These are phyloP conservation scores for Nemania sp. DNA, from an alignment of 2,329 filamentous ascomycete genomes.

Conservation along the genomic window DNA sequence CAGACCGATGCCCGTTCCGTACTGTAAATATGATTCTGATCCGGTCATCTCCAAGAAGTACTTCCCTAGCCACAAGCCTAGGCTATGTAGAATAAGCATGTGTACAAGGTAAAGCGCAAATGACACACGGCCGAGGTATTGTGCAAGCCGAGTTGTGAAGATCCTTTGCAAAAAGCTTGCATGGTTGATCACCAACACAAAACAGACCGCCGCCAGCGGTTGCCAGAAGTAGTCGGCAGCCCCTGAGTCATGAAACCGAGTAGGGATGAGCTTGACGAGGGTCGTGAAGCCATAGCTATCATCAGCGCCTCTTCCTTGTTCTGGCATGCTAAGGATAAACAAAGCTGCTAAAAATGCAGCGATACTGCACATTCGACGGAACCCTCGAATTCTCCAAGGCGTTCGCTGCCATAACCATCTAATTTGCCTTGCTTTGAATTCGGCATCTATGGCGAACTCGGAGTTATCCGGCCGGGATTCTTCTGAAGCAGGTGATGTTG, in stretches of 20 bases:
- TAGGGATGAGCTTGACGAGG: constrained; percentile 29
- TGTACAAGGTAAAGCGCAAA: constrained; percentile 38
- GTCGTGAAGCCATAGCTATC: constrained; percentile 30
- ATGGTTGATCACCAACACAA: constrained; percentile 34
- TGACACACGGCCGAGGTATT: constrained; percentile 37
- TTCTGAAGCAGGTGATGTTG: background rate
- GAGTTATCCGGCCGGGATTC: background rate
- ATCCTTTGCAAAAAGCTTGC: constrained; percentile 30
- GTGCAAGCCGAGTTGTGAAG: constrained; percentile 36
- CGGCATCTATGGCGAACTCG: background rate
- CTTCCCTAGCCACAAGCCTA: constrained; percentile 26
- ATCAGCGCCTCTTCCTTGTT: constrained; percentile 25
- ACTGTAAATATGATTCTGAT: constrained; percentile 19
- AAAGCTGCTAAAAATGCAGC: constrained; percentile 21
- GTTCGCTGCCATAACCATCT: background rate
- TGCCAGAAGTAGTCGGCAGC: constrained; percentile 36
- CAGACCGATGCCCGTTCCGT: constrained; percentile 21
- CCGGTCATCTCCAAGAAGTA: constrained; percentile 21
- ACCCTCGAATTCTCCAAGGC: background rate
- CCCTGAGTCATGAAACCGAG: constrained; percentile 16
- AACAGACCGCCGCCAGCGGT: constrained; percentile 31
- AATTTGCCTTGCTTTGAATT: background rate
- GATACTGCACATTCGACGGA: background rate
- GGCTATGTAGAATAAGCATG: constrained; percentile 31
- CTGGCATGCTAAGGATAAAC: constrained; percentile 33